Conservation (phyloP, 2,329 filamentous ascomycete species). For the Coniochaeta pulveracea region DNA sequence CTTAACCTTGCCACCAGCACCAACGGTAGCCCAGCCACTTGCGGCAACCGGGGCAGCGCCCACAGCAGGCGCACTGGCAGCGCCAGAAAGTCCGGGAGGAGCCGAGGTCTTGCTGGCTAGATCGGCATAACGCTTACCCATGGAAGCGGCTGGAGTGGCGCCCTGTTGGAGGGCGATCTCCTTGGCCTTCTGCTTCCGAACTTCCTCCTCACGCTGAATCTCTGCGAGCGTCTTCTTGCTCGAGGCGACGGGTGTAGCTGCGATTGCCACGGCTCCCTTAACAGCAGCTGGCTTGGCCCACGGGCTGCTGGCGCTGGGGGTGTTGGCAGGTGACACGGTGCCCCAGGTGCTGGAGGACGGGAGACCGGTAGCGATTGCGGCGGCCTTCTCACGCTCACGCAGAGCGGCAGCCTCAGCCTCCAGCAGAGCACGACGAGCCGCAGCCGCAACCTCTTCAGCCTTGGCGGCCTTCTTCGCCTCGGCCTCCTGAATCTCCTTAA, state of each 20-base stretch:
- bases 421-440: conserved; percentile 62
- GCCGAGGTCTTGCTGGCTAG: conserved; percentile 64
- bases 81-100: conserved; percentile 28
- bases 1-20: conserved; percentile 87
- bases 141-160: conserved; percentile 30
- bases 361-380: conserved; percentile 61
- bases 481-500: conserved; percentile 94
- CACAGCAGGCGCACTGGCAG: conserved; percentile 22
- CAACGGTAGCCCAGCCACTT: conserved; percentile 84
- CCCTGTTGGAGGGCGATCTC: conserved; percentile 36
- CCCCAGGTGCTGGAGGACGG: conserved; percentile 88
- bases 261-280: conserved; percentile 25
- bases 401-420: conserved; percentile 64
- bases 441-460: conserved; percentile 69
- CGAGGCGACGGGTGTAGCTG: conserved; percentile 8
- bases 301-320: conserved; percentile 37
- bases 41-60: conserved; percentile 13
- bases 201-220: conserved; percentile 93
- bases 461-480: conserved; percentile 90
- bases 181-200: conserved; percentile 66
- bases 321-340: conserved; percentile 58
- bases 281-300: conserved; percentile 54
- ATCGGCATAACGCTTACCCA: conserved; percentile 86
- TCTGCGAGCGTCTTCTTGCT: conserved; percentile 86
- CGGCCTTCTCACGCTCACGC: conserved; percentile 48